Conservation (phyloP, 768 basidiomycete species). For the Boletus tomentosulus region DNA sequence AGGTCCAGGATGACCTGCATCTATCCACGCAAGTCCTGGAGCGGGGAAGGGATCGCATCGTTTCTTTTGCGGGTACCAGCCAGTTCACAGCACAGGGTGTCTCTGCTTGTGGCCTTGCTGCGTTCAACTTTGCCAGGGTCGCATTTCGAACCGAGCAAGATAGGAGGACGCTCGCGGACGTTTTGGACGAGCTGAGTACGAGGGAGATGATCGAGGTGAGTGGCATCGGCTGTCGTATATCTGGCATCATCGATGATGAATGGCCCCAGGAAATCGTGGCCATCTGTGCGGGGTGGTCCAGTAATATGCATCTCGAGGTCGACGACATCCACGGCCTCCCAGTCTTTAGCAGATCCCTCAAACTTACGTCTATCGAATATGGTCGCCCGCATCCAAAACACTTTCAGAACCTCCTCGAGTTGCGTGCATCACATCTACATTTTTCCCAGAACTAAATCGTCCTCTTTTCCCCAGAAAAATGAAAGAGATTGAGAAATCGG, state of each 20-base stretch:
- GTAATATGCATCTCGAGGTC: conserved; percentile 49
- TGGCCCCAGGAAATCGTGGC: conserved; percentile 47
- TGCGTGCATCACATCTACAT: conserved; percentile 4
- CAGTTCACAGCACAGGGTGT: conserved; percentile 47
- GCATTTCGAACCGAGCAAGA: conserved; percentile 33
- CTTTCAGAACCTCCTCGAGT: conserved; percentile 33
- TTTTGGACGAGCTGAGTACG: conserved; percentile 22
- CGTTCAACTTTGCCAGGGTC: conserved; percentile 58
- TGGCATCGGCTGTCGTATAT: background rate
- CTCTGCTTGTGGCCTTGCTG: conserved; percentile 64
- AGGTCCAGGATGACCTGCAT: background rate
- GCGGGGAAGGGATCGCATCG: conserved; percentile 34
- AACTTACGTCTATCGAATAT: conserved; percentile 33
- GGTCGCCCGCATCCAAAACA: conserved; percentile 34
- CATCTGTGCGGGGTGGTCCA: conserved; percentile 56
- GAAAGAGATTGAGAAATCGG: conserved; percentile 20
- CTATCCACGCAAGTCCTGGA: conserved; percentile 16
- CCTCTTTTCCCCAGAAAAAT: conserved; percentile 18
- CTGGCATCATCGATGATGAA: background rate
- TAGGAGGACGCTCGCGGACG: conserved; percentile 3
- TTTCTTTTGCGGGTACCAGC: conserved; percentile 49
- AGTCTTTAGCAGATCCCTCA: conserved; percentile 42
- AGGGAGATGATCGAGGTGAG: conserved; percentile 26
- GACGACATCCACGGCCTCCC: conserved; percentile 49
- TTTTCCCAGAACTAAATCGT: background rate